Evolutionary conservation across 1,139 yeast genomes (phyloP), one percentile per base, ranked within the genome.

Genomic region (Spathaspora sp.): DNA sequence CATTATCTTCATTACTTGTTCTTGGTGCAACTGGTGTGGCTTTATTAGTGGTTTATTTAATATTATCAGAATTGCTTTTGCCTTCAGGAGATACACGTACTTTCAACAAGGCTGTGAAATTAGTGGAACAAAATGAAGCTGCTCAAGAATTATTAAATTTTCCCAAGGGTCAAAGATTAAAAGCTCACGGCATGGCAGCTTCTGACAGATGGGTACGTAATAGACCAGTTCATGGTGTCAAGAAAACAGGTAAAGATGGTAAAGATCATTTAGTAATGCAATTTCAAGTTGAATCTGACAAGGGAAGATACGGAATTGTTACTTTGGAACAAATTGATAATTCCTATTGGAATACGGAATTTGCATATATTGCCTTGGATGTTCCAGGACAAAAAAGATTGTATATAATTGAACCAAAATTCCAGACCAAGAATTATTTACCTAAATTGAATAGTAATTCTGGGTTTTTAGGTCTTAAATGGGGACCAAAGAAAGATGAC

Each of bases 1-100:
- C 86, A 2, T 63, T 78, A 10, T 82, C 90, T 1, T 74, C 89
- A 0, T 62, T 79, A 3, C 59, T 86, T 39, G 89, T 86, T 0
- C 55, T 84, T 13, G 88, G 86, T 7, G 90, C 89, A 1, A 63
- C 83, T 1, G 89, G 86, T 17, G 71, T 86, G 8, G 82, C 84
- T 0, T 70, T 87, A 1, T 72, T 89, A 25, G 95, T 90, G 29
- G 72, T 89, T 2, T 90, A 89, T 64, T 75, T 89, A 53, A 81
- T 90, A 33, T 78, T 87, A 15, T 77, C 87, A 3, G 97, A 90
- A 61, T 68, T 90, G 38, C 81, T 89, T 54, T 78, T 91, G 47
- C 97, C 97, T 7, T 84, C 95, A 0, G 96, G 96, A 23, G 97
- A 90, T 60, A 91, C 96, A 1, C 86, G 86, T 54, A 82, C 95